These are phyloP conservation scores for Thalassiosira allenii DNA, from an alignment of 352 stramenopile species.

Conservation along the genomic window DNA sequence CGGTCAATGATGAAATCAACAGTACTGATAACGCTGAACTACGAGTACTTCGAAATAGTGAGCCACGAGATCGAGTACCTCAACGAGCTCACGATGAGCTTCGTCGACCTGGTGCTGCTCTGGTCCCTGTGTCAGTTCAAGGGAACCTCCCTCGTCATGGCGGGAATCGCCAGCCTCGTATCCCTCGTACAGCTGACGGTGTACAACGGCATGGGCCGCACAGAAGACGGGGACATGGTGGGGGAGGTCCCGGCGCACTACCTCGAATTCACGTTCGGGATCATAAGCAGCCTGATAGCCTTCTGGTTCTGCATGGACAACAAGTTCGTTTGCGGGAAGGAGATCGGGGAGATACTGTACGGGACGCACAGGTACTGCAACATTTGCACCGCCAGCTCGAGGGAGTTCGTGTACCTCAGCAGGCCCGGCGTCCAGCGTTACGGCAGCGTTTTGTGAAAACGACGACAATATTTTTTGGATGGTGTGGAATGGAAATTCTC, in stretches of 20 bases:
- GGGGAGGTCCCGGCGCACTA: conserved; percentile 51
- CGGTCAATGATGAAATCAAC: too few species aligned
- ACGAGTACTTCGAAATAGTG: conserved; percentile 51
- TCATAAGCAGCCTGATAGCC: conserved; percentile 52
- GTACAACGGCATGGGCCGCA: conserved; percentile 49
- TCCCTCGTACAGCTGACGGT: conserved; percentile 39
- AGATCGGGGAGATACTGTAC: conserved; percentile 63
- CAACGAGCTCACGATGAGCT: conserved; percentile 64
- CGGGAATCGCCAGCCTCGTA: conserved; percentile 21
- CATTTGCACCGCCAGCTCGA: conserved; percentile 26
- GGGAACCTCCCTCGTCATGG: conserved; percentile 8
- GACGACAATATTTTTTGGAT: too few species aligned
- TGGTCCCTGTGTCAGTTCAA: conserved; percentile 11
- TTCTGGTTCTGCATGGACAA: conserved; percentile 74
- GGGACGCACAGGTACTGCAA: conserved; percentile 44
- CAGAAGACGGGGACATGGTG: conserved; percentile 29
- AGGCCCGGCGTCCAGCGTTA: too few species aligned
- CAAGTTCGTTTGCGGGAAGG: conserved; percentile 46
- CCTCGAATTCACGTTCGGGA: conserved; percentile 60
- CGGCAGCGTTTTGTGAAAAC: too few species aligned
- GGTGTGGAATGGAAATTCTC: too few species aligned
- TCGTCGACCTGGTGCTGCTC: conserved; percentile 47
- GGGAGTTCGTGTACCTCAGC: too few species aligned
- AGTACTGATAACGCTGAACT: conserved; percentile 46
- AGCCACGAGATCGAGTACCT: conserved; percentile 65